Evolutionary conservation across 192 early-diverging fungal genomes (phyloP).

Genomic region (Coemansia sp.): DNA sequence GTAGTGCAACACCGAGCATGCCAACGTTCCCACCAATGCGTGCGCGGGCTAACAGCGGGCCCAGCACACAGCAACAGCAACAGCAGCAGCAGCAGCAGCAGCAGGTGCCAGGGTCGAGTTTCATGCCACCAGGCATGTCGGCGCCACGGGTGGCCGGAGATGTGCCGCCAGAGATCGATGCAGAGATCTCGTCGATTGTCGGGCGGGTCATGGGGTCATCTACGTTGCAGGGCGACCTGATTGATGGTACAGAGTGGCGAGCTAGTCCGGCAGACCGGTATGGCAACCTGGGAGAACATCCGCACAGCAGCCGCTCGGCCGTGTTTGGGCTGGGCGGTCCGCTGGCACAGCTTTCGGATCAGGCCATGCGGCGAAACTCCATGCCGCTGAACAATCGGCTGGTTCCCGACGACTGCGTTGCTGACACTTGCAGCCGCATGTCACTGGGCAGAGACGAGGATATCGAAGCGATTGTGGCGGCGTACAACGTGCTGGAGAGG

Average conservation of each 20-base stretch:
- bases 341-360: conserved; percentile 15
- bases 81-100: conserved; percentile 10
- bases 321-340: conserved; percentile 8
- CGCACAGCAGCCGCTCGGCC: conserved; percentile 4
- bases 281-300: background rate
- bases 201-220: conserved; percentile 47
- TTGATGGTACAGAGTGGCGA: conserved; percentile 43
- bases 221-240: conserved; percentile 41
- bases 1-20: conserved; percentile 5
- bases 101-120: background rate
- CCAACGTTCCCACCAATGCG: conserved; percentile 17
- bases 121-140: conserved; percentile 3
- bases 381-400: conserved; percentile 23
- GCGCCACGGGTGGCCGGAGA: conserved; percentile 3
- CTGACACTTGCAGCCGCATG: background rate
- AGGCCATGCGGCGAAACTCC: conserved; percentile 38
- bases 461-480: conserved; percentile 23
- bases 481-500: conserved; percentile 43
- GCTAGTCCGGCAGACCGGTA: conserved; percentile 19
- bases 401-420: background rate
- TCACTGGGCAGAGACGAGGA: conserved; percentile 9
- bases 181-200: conserved; percentile 48
- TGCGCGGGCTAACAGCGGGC: conserved; percentile 40
- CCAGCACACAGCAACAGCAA: conserved; percentile 11
- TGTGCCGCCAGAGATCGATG: conserved; percentile 44